Base-by-base conservation (phyloP, 352 stramenopile species). In the Phytophthora multivora region DNA sequence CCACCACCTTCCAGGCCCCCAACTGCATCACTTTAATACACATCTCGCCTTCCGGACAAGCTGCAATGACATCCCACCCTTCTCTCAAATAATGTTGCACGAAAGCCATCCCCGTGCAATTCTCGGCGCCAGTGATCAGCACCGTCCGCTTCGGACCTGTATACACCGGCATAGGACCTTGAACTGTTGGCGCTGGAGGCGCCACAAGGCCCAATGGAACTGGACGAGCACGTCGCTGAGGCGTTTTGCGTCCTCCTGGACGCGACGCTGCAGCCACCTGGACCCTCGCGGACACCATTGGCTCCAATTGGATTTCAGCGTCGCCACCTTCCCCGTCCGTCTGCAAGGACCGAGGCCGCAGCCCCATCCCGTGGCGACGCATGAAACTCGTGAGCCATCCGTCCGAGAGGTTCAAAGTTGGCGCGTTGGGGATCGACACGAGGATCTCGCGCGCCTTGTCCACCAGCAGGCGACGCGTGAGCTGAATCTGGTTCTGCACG, bases 91-190 rank as follows among this genome's bases (percentile, higher is more conserved):
- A 83, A 42, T 80, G 68, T 35, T 72, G 19, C 18, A 69, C 68
- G 18, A 86, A 69, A 9, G 62, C 68, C 36, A 79, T 33, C 0
- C 76, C 76, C 11, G 78, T 73, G 16, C 59, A 70, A 31, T 64
- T 69, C 42, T 68, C 73, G 16, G 59, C 60, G 11, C 77, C 77
- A 15, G 77, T 84, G 59, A 87, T 80, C 5, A 84, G 31, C 35
- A 86, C 76, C n/a, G 72, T 80, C 30, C 75, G 66, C 35, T 61
- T 62, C 6, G 59, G 49, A 19, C 59, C 65, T 9, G 59, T 69
- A 48, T 71, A 71, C 15, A 68, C 45, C 3, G 58, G 45, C 10
- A 39, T 16, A 1, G 45, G 51, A 2, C 25, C 13, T 50, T 49
- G 36, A 18, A 23, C 9, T 2, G 23, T 11, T 26, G 25, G 23